Evolutionary conservation across 1,284 basidiomycete species (phyloP), one percentile per base, ranked within the genome.

Genomic region (Cyathus olla): DNA sequence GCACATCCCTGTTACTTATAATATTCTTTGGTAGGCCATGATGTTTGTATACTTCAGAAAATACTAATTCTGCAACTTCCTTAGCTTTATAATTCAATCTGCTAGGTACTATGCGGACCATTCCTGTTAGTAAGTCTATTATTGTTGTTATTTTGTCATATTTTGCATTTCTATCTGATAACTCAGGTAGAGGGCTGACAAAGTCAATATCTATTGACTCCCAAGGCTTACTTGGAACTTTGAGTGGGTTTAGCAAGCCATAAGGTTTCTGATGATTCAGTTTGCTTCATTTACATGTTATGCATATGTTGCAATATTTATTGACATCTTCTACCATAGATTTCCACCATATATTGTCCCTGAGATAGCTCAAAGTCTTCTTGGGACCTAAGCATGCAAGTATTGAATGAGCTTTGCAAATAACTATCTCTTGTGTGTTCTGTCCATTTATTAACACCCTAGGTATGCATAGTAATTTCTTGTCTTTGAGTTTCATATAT

Each of bases 1-100:
- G 61, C 0, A 74, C 65, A 59, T 85, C 82, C 0, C 78, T 63
- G 57, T 85, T 76, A 28, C 74, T 76, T 13, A 84, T 65, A 42
- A 87, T 82, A 0, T 61, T 55, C 10, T 66, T 56, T 0, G 75
- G 83, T 4, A 83, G 57, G 0, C 81, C 78, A 62, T 83, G 79
- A 10, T 80, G 67, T 27, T 72, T 72, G 49, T 78, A 78, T 0
- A 83, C 68, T 9, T 70, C 54, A 3, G 70, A 61, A 44, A 81
- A 76, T 8, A 81, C 59, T 2, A 81, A n/a, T 57, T 80, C 73
- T 1, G 80, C 78, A 1, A 81, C 61, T 2, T 83, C 68, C 22
- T 55, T 59, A 4, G 81, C 74, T 2, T 48, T 71, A 55, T 75
- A 79, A 2, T 70, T 76, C 13, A 66, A 69, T 0, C 59, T 29